A percentile compares a stretch with the other conserved stretches of the same genome.
Conservation (phyloP, 352 stramenopile genomes). For the Phytophthora multivora region DNA sequence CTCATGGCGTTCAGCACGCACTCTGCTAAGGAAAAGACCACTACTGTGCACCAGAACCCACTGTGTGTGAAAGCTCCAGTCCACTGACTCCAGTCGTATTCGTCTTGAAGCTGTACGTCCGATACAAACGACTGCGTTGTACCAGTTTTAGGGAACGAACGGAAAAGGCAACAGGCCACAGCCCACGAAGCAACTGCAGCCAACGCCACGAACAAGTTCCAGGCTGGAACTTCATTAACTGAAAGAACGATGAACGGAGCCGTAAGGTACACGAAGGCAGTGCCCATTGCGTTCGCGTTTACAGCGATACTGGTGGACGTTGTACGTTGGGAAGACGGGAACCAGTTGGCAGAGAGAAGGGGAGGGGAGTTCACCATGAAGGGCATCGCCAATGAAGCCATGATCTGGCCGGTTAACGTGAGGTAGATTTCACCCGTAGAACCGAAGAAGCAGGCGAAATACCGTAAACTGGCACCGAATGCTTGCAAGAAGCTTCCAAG, state of each 20-base stretch:
- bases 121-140: conserved; percentile 44
- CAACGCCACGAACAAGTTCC: conserved; percentile 51
- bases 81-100: conserved; percentile 80
- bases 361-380: conserved; percentile 82
- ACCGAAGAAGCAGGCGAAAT: conserved; percentile 34
- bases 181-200: conserved; percentile 24
- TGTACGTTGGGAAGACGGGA: conserved; percentile 57
- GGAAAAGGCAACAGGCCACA: conserved; percentile 36
- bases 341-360: conserved; percentile 73
- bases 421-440: conserved; percentile 30
- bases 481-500: conserved; percentile 59
- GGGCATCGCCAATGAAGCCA: conserved; percentile 73
- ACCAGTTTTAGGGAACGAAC: conserved; percentile 39
- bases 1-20: conserved; percentile 73
- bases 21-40: conserved; percentile 67
- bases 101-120: conserved; percentile 53
- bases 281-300: conserved; percentile 71
- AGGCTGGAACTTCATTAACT: conserved; percentile 32
- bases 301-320: conserved; percentile 70
- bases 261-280: conserved; percentile 55
- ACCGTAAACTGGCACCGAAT: conserved; percentile 48
- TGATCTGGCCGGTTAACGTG: conserved; percentile 54
- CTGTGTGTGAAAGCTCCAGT: conserved; percentile 53
- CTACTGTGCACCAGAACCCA: conserved; percentile 63
- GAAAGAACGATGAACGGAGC: conserved; percentile 52